phyloP scores from a whole-genome alignment of 1,284 basidiomycete species.

The Peniophora sp. region DNA sequence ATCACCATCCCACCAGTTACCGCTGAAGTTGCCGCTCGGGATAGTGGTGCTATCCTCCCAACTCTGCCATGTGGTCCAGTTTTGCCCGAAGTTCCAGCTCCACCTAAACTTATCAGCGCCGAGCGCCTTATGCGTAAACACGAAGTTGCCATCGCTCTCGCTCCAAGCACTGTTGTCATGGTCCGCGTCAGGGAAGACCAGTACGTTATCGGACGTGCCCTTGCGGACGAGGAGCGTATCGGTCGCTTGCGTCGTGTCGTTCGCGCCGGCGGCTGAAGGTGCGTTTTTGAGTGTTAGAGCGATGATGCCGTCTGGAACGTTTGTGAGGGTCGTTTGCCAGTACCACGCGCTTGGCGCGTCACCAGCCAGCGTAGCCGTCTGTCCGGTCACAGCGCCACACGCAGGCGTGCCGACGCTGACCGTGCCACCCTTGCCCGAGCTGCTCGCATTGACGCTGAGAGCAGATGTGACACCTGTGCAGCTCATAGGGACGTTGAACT shows the following conservation, averaged over 20 bases:
- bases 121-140: slow-evolving; percentile 71
- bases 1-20: slow-evolving; percentile 73
- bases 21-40: slow-evolving; percentile 46
- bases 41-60: slow-evolving; percentile 73
- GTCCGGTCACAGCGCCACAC: slow-evolving; percentile 39
- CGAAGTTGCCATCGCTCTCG: slow-evolving; percentile 54
- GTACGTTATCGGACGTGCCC: slow-evolving; percentile 63
- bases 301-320: slow-evolving; percentile 76
- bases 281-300: slow-evolving; percentile 51
- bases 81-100: slow-evolving; percentile 79
- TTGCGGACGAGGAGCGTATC: slow-evolving; percentile 80
- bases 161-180: slow-evolving; percentile 65
- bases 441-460: slow-evolving; percentile 59
- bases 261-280: slow-evolving; percentile 26
- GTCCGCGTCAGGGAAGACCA: slow-evolving; percentile 77
- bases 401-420: slow-evolving; percentile 39
- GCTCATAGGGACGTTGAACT: slow-evolving; percentile 74
- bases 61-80: slow-evolving; percentile 71
- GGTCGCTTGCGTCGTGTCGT: slow-evolving; percentile 31
- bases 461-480: slow-evolving; percentile 59
- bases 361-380: slow-evolving; percentile 43
- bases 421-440: slow-evolving; percentile 51
- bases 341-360: slow-evolving; percentile 54
- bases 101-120: slow-evolving; percentile 88
- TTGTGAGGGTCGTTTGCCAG: slow-evolving; percentile 65